phyloP scores from a whole-genome alignment of 2,329 filamentous ascomycete species.

The Clarireedia paspali region DNA sequence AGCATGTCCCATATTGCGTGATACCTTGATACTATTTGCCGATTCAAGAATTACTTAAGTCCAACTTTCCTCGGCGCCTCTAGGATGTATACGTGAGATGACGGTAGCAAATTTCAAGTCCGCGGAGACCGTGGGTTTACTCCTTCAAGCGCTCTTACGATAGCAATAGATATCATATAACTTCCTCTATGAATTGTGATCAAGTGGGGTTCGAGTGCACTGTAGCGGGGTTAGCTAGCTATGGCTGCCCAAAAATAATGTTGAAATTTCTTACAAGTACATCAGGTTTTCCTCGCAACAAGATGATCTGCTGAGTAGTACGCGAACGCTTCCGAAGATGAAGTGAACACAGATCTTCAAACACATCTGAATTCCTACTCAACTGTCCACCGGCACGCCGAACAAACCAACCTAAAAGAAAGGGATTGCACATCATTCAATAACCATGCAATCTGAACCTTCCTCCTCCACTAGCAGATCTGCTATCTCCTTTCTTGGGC shows the following conservation, averaged over 20 bases:
- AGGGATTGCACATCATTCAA: constrained; percentile 1
- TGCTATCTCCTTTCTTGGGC: constrained; percentile 52
- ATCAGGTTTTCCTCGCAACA: background rate
- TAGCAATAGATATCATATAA: too few species aligned
- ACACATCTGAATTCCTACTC: background rate
- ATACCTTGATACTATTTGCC: background rate
- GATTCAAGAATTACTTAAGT: background rate
- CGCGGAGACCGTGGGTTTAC: background rate
- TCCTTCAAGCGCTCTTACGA: too few species aligned
- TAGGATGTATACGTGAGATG: background rate
- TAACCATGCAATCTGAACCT: constrained; percentile 5
- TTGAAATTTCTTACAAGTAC: background rate
- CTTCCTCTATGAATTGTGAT: background rate
- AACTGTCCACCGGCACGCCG: background rate
- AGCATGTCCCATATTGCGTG: background rate
- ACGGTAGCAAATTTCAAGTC: background rate
- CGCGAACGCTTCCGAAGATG: constrained; percentile 6
- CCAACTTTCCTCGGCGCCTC: background rate
- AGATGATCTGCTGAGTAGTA: constrained; percentile 6
- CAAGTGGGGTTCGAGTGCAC: background rate
- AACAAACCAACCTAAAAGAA: background rate
- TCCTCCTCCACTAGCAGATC: constrained; percentile 11
- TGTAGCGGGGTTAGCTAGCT: constrained; percentile 1
- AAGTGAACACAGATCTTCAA: constrained; percentile 2
- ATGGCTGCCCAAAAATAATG: constrained; percentile 1